A percentile compares a stretch with the other conserved stretches of the same genome.
Evolutionary conservation across 148 eudicot species (phyloP).

Genomic region (Cornus controversa): DNA sequence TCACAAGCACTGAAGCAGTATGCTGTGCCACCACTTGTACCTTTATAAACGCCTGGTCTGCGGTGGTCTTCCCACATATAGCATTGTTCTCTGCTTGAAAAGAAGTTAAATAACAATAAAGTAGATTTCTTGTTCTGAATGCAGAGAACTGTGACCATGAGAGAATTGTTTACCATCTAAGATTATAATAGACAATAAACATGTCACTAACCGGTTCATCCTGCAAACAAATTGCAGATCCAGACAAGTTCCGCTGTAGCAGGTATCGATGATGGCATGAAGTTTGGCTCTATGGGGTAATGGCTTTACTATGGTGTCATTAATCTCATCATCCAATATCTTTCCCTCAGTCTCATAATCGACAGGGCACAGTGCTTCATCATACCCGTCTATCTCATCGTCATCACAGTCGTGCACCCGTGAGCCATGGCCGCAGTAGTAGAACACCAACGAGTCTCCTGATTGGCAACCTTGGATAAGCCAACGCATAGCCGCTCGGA

Average conservation of each 20-base stretch:
- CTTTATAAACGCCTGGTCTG: conserved; percentile 18
- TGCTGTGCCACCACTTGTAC: conserved; percentile 40
- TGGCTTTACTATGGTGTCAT: conserved; percentile 39
- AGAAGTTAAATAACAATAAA: not conserved
- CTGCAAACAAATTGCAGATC: conserved; percentile 40
- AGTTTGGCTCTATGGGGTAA: conserved; percentile 39
- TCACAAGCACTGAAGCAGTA: conserved; percentile 42
- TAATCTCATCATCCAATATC: conserved; percentile 42
- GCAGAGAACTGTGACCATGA: not conserved
- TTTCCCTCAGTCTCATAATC: conserved; percentile 29
- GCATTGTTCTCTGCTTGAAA: conserved; percentile 23
- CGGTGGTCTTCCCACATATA: conserved; percentile 25
- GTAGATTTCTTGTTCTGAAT: not conserved
- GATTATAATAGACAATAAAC: not conserved
- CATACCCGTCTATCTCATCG: conserved; percentile 40
- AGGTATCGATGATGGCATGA: conserved; percentile 43
- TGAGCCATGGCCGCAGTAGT: conserved; percentile 41
- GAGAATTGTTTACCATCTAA: no score
- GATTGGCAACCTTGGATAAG: conserved; percentile 38
- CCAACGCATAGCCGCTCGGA: conserved; percentile 36
- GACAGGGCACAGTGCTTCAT: conserved; percentile 30
- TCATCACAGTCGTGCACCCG: conserved; percentile 18
- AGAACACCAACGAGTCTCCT: conserved; percentile 47
- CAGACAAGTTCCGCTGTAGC: conserved; percentile 45
- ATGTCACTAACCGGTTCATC: conserved; percentile 22